Percentiles rank a stretch among this genome's conserved stretches.
These are phyloP conservation scores for Yamadazyma buinensis DNA, from an alignment of 1,139 yeast species.

Conservation along the genomic window DNA sequence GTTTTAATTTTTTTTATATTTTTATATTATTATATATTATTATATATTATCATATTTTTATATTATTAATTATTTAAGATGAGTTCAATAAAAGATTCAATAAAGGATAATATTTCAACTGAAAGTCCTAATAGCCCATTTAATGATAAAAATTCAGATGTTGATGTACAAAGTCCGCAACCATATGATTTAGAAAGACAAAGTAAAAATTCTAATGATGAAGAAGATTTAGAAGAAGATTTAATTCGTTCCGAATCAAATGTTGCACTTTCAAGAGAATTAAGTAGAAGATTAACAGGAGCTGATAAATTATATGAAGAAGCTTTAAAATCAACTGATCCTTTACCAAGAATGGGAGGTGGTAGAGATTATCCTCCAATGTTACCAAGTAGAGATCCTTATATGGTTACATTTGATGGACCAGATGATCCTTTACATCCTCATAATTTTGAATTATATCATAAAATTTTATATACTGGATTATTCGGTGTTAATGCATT, in stretches of 20 bases:
- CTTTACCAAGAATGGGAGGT: constrained; percentile 39
- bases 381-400: constrained; percentile 31
- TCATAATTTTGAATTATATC: constrained; percentile 38
- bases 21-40: no score
- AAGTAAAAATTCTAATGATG: constrained; percentile 6
- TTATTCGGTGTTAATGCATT: constrained; percentile 34
- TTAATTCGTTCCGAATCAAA: constrained; percentile 24
- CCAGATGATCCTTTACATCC: constrained; percentile 50
- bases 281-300: constrained; percentile 31
- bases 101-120: background rate
- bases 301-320: constrained; percentile 25
- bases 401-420: constrained; percentile 44
- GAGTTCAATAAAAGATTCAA: no score
- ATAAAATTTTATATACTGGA: constrained; percentile 24
- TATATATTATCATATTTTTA: no score
- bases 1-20: no score
- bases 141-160: background rate
- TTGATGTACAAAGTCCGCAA: constrained; percentile 1
- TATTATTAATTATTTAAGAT: no score
- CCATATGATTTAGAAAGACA: constrained; percentile 4
- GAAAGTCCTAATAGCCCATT: background rate
- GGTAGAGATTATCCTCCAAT: constrained; percentile 35
- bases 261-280: constrained; percentile 22
- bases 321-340: constrained; percentile 24
- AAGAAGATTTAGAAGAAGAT: constrained; percentile 21